Conservation (phyloP, 805 yeast species). For the Naumovozyma castellii region DNA sequence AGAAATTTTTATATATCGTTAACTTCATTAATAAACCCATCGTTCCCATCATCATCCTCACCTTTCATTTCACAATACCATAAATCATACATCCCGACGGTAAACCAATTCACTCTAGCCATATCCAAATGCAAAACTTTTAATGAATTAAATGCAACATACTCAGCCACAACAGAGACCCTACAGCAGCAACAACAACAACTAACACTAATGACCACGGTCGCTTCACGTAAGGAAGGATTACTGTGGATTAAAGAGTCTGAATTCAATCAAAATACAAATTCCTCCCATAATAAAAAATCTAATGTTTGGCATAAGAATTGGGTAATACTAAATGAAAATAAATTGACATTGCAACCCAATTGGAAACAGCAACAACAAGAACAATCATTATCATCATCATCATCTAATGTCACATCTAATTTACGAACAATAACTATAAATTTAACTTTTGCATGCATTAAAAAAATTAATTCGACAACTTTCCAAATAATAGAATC, state of each 20-base stretch:
- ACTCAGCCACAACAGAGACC: too few species aligned
- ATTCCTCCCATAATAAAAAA: background rate
- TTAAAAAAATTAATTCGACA: constrained; percentile 31
- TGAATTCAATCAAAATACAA: too few species aligned
- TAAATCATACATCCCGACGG: background rate
- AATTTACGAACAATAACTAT: constrained; percentile 19
- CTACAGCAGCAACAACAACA: too few species aligned
- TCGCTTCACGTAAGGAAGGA: constrained; percentile 30
- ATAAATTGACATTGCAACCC: constrained; percentile 57
- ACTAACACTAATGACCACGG: background rate
- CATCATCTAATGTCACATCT: constrained; percentile 33
- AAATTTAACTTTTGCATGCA: constrained; percentile 59
- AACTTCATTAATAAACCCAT: background rate
- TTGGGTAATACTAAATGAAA: constrained; percentile 70
- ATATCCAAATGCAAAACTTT: background rate
- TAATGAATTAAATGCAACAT: background rate
- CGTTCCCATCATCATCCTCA: background rate
- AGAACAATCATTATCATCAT: constrained; percentile 40
- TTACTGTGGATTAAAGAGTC: constrained; percentile 41
- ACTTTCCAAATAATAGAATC: constrained; percentile 66
- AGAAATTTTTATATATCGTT: constrained; percentile 3
- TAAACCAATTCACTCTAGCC: background rate
- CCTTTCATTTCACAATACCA: background rate
- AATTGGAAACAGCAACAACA: constrained; percentile 65
- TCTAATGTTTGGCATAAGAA: constrained; percentile 63